Percentiles rank a stretch among this genome's conserved stretches.
Evolutionary conservation across 2,329 filamentous ascomycete genomes (phyloP).

Genomic region (Fusarium bulbicola): DNA sequence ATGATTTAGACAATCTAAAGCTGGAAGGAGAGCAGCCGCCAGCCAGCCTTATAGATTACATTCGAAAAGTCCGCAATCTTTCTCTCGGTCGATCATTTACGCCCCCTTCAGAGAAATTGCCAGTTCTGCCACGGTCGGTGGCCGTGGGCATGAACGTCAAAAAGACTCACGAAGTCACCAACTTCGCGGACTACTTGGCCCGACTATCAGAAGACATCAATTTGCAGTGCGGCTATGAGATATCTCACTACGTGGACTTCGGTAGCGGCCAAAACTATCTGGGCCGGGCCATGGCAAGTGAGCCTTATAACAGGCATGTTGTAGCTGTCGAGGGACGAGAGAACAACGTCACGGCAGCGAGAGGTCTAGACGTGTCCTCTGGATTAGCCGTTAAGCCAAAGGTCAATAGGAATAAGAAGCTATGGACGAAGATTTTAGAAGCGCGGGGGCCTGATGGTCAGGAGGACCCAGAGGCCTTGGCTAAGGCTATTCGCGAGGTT

Average conservation of each 20-base stretch:
- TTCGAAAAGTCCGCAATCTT: conserved; percentile 74
- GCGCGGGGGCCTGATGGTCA: conserved; percentile 42
- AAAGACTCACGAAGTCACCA: conserved; percentile 91
- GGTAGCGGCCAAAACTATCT: conserved; percentile 98
- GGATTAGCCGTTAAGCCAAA: conserved; percentile 77
- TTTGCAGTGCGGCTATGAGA: conserved; percentile 62
- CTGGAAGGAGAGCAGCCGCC: conserved; percentile 52
- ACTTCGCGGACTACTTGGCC: conserved; percentile 88
- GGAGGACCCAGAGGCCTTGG: conserved; percentile 53
- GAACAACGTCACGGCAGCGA: conserved; percentile 87
- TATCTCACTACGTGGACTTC: conserved; percentile 94
- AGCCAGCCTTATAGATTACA: conserved; percentile 73
- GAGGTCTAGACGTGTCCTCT: conserved; percentile 83
- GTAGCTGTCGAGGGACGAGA: conserved; percentile 90
- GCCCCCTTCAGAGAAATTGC: conserved; percentile 54
- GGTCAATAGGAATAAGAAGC: conserved; percentile 84
- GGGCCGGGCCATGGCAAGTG: conserved; percentile 83
- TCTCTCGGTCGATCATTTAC: conserved; percentile 71
- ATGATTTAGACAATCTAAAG: conserved; percentile 66
- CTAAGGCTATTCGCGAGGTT: conserved; percentile 47
- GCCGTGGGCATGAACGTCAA: conserved; percentile 95
- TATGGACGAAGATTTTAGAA: conserved; percentile 67
- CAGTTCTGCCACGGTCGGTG: conserved; percentile 73
- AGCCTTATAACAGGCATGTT: conserved; percentile 86
- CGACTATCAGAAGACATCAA: conserved; percentile 67